Conservation (phyloP, 352 stramenopile genomes). For the Globisporangium cystogenes region DNA sequence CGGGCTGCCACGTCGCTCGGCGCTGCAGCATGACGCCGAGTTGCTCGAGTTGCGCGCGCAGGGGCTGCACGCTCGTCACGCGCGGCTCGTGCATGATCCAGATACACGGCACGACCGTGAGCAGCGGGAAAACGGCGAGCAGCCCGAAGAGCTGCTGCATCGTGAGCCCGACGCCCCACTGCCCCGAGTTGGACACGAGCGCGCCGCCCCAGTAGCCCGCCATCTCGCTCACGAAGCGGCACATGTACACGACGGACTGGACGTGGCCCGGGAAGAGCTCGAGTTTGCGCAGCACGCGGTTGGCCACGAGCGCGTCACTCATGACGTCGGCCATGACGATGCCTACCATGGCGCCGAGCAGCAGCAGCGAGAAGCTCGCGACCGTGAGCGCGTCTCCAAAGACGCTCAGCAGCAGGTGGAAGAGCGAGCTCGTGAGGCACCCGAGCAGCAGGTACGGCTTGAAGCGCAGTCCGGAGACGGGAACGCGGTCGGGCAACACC, state of each 20-base stretch:
- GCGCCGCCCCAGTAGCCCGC: constrained; percentile 65
- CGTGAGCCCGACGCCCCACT: constrained; percentile 49
- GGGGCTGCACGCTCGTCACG: constrained; percentile 17
- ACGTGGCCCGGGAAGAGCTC: constrained; percentile 32
- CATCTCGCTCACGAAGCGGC: constrained; percentile 75
- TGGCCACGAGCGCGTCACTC: constrained; percentile 64
- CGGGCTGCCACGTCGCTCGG: constrained; percentile 67
- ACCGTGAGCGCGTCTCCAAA: constrained; percentile 35
- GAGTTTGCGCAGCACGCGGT: constrained; percentile 42
- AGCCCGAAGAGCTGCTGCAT: constrained; percentile 66
- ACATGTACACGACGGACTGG: constrained; percentile 73
- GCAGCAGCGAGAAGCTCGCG: constrained; percentile 58
- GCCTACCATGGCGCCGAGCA: constrained; percentile 63
- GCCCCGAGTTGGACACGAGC: constrained; percentile 43
- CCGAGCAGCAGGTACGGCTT: constrained; percentile 75
- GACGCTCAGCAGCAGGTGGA: constrained; percentile 41
- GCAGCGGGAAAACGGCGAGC: constrained; percentile 46
- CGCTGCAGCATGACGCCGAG: constrained; percentile 65
- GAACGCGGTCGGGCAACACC: constrained; percentile 58
- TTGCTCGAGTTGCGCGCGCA: constrained; percentile 27
- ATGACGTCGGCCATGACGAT: constrained; percentile 84
- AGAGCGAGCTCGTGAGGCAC: constrained; percentile 48
- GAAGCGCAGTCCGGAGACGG: constrained; percentile 48
- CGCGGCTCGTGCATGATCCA: constrained; percentile 50
- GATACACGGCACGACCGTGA: constrained; percentile 51